Evolutionary conservation across 257 asterid genomes (phyloP).

Genomic region (Penstemon barbatus): DNA sequence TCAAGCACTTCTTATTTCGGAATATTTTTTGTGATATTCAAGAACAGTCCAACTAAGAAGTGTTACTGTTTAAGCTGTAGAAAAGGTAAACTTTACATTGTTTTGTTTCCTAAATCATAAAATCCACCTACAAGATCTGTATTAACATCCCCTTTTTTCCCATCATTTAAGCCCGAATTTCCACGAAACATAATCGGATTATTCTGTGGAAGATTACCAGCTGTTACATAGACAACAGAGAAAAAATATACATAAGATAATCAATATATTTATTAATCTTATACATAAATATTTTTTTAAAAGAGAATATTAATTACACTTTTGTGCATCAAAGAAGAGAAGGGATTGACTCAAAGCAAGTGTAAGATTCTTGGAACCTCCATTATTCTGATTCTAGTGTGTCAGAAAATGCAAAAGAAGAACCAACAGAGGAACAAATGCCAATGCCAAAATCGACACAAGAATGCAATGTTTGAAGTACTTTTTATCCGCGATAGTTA

Average conservation of each 20-base stretch:
- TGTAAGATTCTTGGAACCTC: constrained; percentile 32
- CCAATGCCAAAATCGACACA: constrained; percentile 18
- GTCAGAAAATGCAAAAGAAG: constrained; percentile 36
- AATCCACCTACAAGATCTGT: constrained; percentile 63
- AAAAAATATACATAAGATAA: neutral
- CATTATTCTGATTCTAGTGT: constrained; percentile 32
- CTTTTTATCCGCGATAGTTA: constrained; percentile 34
- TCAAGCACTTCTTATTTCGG: constrained; percentile 50
- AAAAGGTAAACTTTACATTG: constrained; percentile 53
- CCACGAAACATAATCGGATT: constrained; percentile 40
- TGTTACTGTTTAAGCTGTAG: constrained; percentile 57
- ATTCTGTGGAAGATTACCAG: constrained; percentile 40
- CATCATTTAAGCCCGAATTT: constrained; percentile 54
- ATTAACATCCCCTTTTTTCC: constrained; percentile 26
- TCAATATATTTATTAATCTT: no score
- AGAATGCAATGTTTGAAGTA: constrained; percentile 35
- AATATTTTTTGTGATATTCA: constrained; percentile 59
- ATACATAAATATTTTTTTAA: neutral
- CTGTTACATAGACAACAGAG: constrained; percentile 31
- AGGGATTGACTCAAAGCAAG: constrained; percentile 50
- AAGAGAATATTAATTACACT: constrained; percentile 30
- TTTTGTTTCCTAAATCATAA: constrained; percentile 69
- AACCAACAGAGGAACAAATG: constrained; percentile 23
- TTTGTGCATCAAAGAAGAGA: constrained; percentile 64
- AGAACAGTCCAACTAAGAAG: constrained; percentile 64